Evolutionary conservation across 2,329 filamentous ascomycete species (phyloP).

Genomic region (Colletotrichum abscissum): DNA sequence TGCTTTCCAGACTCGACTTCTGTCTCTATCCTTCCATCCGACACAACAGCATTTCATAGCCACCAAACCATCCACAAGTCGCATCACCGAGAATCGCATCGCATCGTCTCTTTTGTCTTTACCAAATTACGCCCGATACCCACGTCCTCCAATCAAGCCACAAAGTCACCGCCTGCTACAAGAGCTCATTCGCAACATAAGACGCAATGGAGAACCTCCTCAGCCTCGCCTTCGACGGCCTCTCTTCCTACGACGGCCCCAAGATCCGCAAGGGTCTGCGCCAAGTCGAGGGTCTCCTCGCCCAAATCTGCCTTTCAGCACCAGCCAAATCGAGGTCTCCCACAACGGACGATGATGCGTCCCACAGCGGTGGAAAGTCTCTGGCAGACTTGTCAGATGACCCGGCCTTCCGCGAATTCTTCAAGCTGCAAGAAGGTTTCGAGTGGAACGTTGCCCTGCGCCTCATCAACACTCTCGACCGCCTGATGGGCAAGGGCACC

Average conservation of each 20-base stretch:
- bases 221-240: conserved; percentile 94
- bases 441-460: conserved; percentile 96
- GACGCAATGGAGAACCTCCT: conserved; percentile 86
- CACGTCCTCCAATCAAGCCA: conserved; percentile 15
- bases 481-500: conserved; percentile 83
- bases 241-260: conserved; percentile 88
- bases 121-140: background rate
- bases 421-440: conserved; percentile 95
- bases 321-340: conserved; percentile 39
- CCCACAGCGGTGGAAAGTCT: conserved; percentile 60
- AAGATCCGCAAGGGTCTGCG: conserved; percentile 95
- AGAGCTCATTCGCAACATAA: conserved; percentile 24
- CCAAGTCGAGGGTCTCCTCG: conserved; percentile 92
- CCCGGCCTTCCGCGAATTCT: conserved; percentile 94
- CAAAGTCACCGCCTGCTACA: conserved; percentile 20
- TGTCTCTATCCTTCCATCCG: background rate
- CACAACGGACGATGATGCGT: conserved; percentile 30
- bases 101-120: conserved; percentile 26
- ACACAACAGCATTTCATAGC: background rate
- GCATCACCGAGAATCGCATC: conserved; percentile 17
- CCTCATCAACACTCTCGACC: conserved; percentile 86
- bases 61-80: background rate
- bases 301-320: conserved; percentile 88
- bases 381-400: conserved; percentile 80
- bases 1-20: background rate